Percentiles rank a stretch among this genome's conserved stretches.
Evolutionary conservation across 192 early-diverging fungal genomes (phyloP).

Genomic region (Backusella circina): DNA sequence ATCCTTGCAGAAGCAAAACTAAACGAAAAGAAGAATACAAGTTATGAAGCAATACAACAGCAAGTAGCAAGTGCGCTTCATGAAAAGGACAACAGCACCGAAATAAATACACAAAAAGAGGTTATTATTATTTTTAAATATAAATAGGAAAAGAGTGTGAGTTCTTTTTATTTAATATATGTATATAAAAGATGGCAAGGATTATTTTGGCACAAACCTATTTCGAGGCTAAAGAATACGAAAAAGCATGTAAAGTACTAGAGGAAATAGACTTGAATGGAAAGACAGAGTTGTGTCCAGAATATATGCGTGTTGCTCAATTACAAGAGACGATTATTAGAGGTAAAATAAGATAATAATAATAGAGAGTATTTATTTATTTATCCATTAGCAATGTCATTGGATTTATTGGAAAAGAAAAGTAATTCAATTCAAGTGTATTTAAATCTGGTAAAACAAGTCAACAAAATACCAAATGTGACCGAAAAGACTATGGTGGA

Average conservation of each 20-base stretch:
- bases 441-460: slow-evolving; percentile 39
- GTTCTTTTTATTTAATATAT: neutral
- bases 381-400: slow-evolving; percentile 45
- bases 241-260: slow-evolving; percentile 37
- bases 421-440: slow-evolving; percentile 46
- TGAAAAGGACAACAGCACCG: neutral
- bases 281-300: slow-evolving; percentile 32
- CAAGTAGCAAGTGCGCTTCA: slow-evolving; percentile 18
- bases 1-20: slow-evolving; percentile 39
- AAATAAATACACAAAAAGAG: neutral
- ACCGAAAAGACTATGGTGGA: slow-evolving; percentile 33
- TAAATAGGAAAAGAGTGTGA: neutral
- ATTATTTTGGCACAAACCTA: slow-evolving; percentile 56
- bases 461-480: slow-evolving; percentile 32
- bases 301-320: slow-evolving; percentile 54
- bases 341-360: slow-evolving; percentile 41
- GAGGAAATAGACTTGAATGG: slow-evolving; percentile 7
- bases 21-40: neutral
- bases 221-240: slow-evolving; percentile 49
- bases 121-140: neutral
- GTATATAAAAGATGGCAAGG: slow-evolving; percentile 30
- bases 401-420: slow-evolving; percentile 40
- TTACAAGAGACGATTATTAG: slow-evolving; percentile 53
- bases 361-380: too few species aligned
- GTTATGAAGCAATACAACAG: slow-evolving; percentile 6